phyloP scores from a whole-genome alignment of 2,329 filamentous ascomycete genomes.

The Penicillium sp. region DNA sequence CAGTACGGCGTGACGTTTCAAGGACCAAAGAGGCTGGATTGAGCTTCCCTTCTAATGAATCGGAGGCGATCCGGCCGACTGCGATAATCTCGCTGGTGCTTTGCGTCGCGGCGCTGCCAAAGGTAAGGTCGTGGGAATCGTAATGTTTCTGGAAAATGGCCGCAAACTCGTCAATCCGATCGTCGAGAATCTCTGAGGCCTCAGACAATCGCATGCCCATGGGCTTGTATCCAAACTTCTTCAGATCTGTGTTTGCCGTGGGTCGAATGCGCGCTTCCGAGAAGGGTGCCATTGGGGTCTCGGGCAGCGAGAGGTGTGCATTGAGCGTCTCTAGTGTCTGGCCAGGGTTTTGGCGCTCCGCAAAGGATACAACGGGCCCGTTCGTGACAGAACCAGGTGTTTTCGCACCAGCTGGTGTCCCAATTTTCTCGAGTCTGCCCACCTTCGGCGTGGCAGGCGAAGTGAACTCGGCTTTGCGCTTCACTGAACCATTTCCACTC shows the following conservation, averaged over 20 bases:
- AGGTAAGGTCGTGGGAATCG: constrained; percentile 73
- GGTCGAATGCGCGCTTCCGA: constrained; percentile 78
- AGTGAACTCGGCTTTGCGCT: constrained; percentile 56
- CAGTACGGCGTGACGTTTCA: constrained; percentile 81
- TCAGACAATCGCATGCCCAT: constrained; percentile 95
- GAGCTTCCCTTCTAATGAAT: constrained; percentile 79
- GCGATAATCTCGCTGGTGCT: constrained; percentile 85
- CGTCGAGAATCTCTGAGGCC: constrained; percentile 88
- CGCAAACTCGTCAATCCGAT: constrained; percentile 88
- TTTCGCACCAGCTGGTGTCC: constrained; percentile 53
- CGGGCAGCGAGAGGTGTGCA: constrained; percentile 66
- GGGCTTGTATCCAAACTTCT: constrained; percentile 88
- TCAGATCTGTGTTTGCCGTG: constrained; percentile 82
- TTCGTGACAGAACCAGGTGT: constrained; percentile 41
- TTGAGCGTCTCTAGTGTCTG: constrained; percentile 85
- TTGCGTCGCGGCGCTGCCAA: constrained; percentile 84
- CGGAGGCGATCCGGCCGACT: constrained; percentile 87
- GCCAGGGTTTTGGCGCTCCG: constrained; percentile 75
- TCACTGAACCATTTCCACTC: constrained; percentile 49
- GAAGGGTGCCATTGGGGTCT: constrained; percentile 71
- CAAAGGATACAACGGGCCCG: constrained; percentile 62
- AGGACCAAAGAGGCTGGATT: constrained; percentile 84
- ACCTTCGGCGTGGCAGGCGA: constrained; percentile 48
- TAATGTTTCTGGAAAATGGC: constrained; percentile 73
- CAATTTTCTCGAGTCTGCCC: constrained; percentile 48